Evolutionary conservation across 1,284 basidiomycete genomes (phyloP).

Genomic region (Marasmius oreades): DNA sequence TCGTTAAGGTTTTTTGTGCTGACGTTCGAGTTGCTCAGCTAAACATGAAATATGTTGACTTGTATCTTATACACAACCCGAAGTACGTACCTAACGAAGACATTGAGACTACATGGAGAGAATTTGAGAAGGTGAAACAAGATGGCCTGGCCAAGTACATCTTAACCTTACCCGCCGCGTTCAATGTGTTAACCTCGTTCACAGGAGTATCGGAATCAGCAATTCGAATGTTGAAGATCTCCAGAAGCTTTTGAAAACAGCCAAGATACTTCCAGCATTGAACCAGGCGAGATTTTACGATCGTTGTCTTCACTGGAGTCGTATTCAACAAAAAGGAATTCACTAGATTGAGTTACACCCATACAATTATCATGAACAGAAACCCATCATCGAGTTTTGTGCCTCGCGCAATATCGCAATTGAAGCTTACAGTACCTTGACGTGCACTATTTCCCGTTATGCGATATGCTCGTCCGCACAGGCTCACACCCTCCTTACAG

Average conservation of each 20-base stretch:
- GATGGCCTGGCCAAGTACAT: slow-evolving; percentile 58
- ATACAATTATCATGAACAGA: slow-evolving; percentile 58
- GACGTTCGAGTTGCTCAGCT: slow-evolving; percentile 37
- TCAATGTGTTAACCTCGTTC: neutral
- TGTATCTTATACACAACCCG: slow-evolving; percentile 70
- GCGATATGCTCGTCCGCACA: neutral
- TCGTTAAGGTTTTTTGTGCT: neutral
- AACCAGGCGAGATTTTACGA: slow-evolving; percentile 58
- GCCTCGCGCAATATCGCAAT: slow-evolving; percentile 60
- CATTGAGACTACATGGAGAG: slow-evolving; percentile 56
- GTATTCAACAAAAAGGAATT: too few relatives aligned
- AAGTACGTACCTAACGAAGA: slow-evolving; percentile 34
- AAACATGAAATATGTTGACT: slow-evolving; percentile 63
- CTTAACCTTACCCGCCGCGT: neutral
- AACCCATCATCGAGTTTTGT: slow-evolving; percentile 55
- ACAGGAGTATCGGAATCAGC: slow-evolving; percentile 78
- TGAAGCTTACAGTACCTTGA: slow-evolving; percentile 70
- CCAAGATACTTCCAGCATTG: slow-evolving; percentile 64
- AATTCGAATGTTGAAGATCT: slow-evolving; percentile 65
- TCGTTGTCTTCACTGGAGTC: too few relatives aligned
- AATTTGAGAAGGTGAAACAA: slow-evolving; percentile 63
- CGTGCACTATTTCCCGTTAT: slow-evolving; percentile 33
- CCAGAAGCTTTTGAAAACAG: slow-evolving; percentile 51
- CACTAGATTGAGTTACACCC: slow-evolving; percentile 69
- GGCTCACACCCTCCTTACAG: slow-evolving; percentile 27